Evolutionary conservation across 2,329 filamentous ascomycete genomes (phyloP).

Genomic region (Neonectria faginata): DNA sequence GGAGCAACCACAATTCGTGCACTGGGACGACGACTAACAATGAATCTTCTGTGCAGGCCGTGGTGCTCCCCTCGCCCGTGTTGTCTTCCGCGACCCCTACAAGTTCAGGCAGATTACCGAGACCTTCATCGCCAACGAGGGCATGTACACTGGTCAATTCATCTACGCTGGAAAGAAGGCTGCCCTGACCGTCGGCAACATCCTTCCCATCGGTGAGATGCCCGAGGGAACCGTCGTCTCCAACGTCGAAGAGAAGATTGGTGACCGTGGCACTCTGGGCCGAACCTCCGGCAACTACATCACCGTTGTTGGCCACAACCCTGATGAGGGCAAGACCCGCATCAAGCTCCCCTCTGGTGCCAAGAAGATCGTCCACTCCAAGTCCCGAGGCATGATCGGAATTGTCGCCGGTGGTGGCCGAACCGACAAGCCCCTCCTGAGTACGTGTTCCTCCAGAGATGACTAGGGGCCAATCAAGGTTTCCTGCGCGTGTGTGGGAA

Average conservation of each 20-base stretch:
- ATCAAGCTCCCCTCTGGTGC: constrained; percentile 99
- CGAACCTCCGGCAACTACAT: constrained; percentile 99
- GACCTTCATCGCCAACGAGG: constrained; percentile 99
- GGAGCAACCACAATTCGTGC: constrained; percentile 28
- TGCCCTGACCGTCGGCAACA: constrained; percentile 94
- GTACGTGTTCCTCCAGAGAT: constrained; percentile 64
- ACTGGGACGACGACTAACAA: constrained; percentile 42
- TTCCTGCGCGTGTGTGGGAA: constrained; percentile 1
- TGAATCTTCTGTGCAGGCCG: constrained; percentile 61
- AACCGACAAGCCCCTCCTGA: constrained; percentile 99
- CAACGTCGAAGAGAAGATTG: constrained; percentile 99
- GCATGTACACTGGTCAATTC: constrained; percentile 99
- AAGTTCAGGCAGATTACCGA: constrained; percentile 97
- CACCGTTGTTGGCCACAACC: constrained; percentile 97
- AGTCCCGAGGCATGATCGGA: constrained; percentile 96
- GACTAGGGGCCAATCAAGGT: not conserved
- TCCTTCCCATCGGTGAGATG: constrained; percentile 92
- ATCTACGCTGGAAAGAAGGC: constrained; percentile 99
- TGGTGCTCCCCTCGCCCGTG: constrained; percentile 96
- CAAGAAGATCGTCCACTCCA: constrained; percentile 98
- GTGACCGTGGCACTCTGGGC: constrained; percentile 95
- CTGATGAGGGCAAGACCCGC: constrained; percentile 98
- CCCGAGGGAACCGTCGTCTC: constrained; percentile 99
- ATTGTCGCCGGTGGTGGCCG: constrained; percentile 99
- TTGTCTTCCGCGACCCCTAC: constrained; percentile 98